phyloP scores from a whole-genome alignment of 2,329 filamentous ascomycete genomes.

The Trichoderma sp. region DNA sequence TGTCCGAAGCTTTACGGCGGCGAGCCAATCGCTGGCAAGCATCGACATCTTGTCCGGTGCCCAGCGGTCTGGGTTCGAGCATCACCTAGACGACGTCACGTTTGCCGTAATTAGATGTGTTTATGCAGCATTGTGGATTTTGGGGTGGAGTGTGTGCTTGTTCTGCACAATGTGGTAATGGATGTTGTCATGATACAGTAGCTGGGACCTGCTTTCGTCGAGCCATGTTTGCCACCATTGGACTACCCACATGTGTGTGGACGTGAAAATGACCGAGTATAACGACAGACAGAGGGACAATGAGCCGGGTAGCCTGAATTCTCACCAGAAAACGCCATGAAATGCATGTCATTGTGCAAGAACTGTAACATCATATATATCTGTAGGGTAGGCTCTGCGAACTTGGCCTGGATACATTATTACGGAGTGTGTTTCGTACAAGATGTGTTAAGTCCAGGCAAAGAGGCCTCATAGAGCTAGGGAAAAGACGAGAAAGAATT shows the following conservation, averaged over 20 bases:
- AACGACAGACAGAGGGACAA: neutral
- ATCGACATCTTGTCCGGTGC: neutral
- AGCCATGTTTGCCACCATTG: neutral
- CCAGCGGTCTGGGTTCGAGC: neutral
- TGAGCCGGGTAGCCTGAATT: neutral
- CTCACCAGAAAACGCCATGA: neutral
- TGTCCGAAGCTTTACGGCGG: neutral
- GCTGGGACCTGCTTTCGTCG: neutral
- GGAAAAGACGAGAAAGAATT: neutral
- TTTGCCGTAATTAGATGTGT: neutral
- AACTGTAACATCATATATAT: neutral
- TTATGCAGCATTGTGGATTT: neutral
- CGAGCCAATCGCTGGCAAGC: conserved; percentile 8
- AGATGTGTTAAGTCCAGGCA: neutral
- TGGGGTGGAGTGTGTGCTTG: neutral
- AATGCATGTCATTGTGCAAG: neutral
- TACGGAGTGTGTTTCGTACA: neutral
- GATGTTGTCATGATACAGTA: neutral
- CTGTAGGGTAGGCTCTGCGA: neutral
- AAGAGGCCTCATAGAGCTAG: neutral
- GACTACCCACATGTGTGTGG: neutral
- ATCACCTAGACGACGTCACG: neutral
- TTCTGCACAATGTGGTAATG: conserved; percentile 1
- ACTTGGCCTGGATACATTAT: neutral
- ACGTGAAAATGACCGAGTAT: neutral